Conservation (phyloP, 1,284 basidiomycete species). For the Apiotrichum gracile region DNA sequence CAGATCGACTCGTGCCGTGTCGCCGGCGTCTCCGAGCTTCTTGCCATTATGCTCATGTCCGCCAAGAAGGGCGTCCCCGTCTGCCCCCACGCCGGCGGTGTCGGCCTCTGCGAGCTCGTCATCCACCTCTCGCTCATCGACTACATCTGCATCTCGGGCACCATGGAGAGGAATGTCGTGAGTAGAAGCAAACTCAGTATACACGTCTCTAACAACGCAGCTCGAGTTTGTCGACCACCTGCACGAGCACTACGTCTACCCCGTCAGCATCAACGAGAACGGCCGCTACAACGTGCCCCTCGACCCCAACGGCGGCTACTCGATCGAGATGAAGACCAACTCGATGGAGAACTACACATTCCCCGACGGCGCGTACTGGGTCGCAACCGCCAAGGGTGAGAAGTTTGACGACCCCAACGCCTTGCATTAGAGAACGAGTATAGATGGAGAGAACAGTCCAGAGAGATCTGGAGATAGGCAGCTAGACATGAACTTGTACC, state of each 20-base stretch:
- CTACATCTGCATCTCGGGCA: constrained; percentile 83
- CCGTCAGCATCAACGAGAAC: constrained; percentile 76
- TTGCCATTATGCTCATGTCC: constrained; percentile 88
- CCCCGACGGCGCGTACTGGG: constrained; percentile 50
- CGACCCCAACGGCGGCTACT: constrained; percentile 48
- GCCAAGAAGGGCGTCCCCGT: constrained; percentile 80
- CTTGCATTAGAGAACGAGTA: not conserved
- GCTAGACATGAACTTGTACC: too few relatives aligned
- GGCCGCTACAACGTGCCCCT: constrained; percentile 70
- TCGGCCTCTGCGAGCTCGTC: constrained; percentile 53
- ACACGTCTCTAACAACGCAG: constrained; percentile 48
- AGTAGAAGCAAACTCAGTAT: not conserved
- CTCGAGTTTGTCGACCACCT: constrained; percentile 68
- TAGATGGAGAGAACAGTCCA: too few relatives aligned
- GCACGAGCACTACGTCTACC: constrained; percentile 86
- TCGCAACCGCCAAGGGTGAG: constrained; percentile 35
- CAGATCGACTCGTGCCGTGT: constrained; percentile 93
- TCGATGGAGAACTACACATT: constrained; percentile 47
- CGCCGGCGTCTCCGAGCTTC: constrained; percentile 86
- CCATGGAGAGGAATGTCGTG: constrained; percentile 71
- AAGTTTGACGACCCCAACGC: constrained; percentile 3
- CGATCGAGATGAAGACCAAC: constrained; percentile 48
- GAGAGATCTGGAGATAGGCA: too few relatives aligned
- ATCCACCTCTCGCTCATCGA: constrained; percentile 63
- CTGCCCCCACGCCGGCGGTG: constrained; percentile 87